These are phyloP conservation scores for Bipolaris bicolor DNA, from an alignment of 2,329 filamentous ascomycete species.

Conservation along the genomic window DNA sequence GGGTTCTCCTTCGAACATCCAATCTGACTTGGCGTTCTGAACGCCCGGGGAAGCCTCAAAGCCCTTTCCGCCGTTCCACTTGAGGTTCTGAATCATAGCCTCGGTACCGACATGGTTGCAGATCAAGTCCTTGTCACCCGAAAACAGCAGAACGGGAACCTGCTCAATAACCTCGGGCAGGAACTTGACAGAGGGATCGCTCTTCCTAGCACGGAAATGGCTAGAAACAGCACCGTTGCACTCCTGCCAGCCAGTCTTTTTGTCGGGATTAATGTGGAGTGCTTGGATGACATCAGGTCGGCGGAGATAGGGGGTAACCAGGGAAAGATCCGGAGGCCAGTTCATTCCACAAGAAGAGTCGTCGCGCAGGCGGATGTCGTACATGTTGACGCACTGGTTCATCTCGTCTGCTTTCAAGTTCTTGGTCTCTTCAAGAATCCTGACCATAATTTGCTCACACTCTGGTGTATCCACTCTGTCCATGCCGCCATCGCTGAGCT, in stretches of 20 bases:
- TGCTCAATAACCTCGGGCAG: constrained; percentile 80
- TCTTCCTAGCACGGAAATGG: constrained; percentile 73
- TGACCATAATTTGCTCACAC: constrained; percentile 79
- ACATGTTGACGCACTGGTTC: constrained; percentile 86
- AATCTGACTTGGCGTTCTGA: constrained; percentile 89
- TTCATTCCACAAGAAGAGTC: constrained; percentile 90
- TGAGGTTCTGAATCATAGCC: constrained; percentile 83
- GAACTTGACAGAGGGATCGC: constrained; percentile 73
- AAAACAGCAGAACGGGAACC: constrained; percentile 84
- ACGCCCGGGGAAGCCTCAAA: constrained; percentile 88
- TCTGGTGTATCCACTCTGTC: constrained; percentile 69
- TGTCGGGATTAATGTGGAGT: constrained; percentile 80
- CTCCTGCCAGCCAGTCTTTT: constrained; percentile 88
- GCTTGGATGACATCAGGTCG: constrained; percentile 78
- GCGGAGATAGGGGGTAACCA: constrained; percentile 83
- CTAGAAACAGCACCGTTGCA: constrained; percentile 80
- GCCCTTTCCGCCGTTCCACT: constrained; percentile 89
- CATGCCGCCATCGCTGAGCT: constrained; percentile 63
- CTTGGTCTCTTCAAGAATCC: constrained; percentile 71
- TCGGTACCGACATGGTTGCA: constrained; percentile 98
- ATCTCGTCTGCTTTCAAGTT: constrained; percentile 60
- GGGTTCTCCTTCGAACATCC: constrained; percentile 87
- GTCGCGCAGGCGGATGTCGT: constrained; percentile 88
- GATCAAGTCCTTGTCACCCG: constrained; percentile 90
- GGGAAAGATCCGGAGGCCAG: constrained; percentile 86